Percentiles rank a stretch among this genome's conserved stretches.
These are phyloP conservation scores for Rhizophagus clarus DNA, from an alignment of 192 early-diverging fungal genomes.

Conservation along the genomic window DNA sequence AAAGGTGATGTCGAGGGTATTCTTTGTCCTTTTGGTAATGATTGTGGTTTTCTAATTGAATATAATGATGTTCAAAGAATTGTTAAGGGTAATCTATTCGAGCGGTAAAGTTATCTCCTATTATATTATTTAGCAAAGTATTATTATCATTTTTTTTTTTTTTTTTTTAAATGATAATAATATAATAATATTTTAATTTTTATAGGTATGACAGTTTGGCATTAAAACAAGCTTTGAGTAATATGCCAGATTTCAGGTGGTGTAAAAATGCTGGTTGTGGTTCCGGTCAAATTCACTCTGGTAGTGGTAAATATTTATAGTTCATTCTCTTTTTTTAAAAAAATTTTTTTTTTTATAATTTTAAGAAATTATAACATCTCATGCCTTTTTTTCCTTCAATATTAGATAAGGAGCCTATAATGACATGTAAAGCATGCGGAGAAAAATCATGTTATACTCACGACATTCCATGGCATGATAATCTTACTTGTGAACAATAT, in stretches of 20 bases:
- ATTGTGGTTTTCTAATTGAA: neutral
- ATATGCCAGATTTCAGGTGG: neutral
- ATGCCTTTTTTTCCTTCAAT: neutral
- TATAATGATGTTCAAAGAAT: neutral
- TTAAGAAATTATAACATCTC: no score
- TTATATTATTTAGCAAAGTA: neutral
- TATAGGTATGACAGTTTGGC: neutral
- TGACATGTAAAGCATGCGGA: slow-evolving; percentile 15
- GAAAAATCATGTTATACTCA: slow-evolving; percentile 16
- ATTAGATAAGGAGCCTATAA: slow-evolving; percentile 21
- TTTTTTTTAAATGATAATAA: no score
- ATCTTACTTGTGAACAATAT: slow-evolving; percentile 9
- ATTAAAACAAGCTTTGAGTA: neutral
- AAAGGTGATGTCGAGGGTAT: neutral
- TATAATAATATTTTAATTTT: no score
- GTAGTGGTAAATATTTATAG: neutral
- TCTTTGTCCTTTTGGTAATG: neutral
- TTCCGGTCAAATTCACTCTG: neutral
- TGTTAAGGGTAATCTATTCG: neutral
- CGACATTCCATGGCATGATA: slow-evolving; percentile 10
- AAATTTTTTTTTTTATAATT: no score
- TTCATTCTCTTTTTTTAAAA: no score
- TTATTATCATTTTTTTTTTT: no score
- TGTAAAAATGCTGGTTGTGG: neutral
- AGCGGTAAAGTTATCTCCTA: neutral